Percentiles rank a stretch among this genome's conserved stretches.
phyloP scores from a whole-genome alignment of 2,329 filamentous ascomycete genomes.

The Aspergillus sergii region DNA sequence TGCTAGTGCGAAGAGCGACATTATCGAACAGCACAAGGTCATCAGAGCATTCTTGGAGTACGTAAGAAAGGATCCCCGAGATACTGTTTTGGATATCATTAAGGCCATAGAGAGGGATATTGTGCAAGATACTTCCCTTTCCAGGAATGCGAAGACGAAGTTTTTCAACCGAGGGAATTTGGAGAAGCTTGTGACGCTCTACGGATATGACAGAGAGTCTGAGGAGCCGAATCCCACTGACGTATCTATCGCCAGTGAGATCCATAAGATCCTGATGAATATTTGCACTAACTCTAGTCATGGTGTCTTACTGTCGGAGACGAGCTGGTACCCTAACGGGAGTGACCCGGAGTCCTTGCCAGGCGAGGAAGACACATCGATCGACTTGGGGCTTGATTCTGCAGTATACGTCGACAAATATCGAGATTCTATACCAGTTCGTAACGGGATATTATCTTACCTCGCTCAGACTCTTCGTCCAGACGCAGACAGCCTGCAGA shows the following conservation, averaged over 20 bases:
- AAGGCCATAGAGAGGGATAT: conserved; percentile 70
- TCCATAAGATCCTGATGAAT: conserved; percentile 73
- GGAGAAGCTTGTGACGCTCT: conserved; percentile 70
- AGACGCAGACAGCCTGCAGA: conserved; percentile 78
- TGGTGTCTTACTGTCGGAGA: conserved; percentile 74
- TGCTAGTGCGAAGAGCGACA: conserved; percentile 74
- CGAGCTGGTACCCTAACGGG: conserved; percentile 81
- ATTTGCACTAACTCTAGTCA: conserved; percentile 73
- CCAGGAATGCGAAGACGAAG: conserved; percentile 72
- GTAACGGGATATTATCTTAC: conserved; percentile 76
- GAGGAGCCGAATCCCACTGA: conserved; percentile 49
- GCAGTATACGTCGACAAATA: conserved; percentile 71
- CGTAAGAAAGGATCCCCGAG: conserved; percentile 75
- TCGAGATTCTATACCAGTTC: conserved; percentile 68
- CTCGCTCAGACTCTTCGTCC: conserved; percentile 80
- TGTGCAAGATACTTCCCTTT: conserved; percentile 72
- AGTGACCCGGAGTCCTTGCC: conserved; percentile 60
- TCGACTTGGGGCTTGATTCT: conserved; percentile 69
- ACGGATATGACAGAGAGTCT: conserved; percentile 54
- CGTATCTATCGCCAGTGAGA: conserved; percentile 64
- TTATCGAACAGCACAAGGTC: conserved; percentile 74
- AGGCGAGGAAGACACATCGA: conserved; percentile 50
- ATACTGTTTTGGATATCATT: conserved; percentile 74
- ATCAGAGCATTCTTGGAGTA: conserved; percentile 73
- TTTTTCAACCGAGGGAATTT: conserved; percentile 76